A percentile compares a stretch with the other conserved stretches of the same genome.
These are phyloP conservation scores for Trichaptum fuscoviolaceum DNA, from an alignment of 768 basidiomycete species.

Conservation along the genomic window DNA sequence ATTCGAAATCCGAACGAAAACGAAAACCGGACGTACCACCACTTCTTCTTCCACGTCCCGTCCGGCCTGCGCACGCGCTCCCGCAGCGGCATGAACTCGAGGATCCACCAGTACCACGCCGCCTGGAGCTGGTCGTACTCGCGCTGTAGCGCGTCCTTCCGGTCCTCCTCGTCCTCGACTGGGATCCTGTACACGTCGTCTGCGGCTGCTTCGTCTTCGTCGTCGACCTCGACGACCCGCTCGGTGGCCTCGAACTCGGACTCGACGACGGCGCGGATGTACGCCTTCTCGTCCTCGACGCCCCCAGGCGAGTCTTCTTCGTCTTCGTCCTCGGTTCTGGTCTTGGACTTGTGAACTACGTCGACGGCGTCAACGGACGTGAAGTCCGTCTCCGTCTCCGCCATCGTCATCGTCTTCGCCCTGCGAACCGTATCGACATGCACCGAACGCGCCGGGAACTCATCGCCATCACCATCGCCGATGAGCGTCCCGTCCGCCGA, in stretches of 20 bases:
- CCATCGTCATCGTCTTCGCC: not conserved
- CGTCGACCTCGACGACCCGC: not conserved
- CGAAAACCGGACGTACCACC: not conserved
- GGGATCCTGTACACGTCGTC: constrained; percentile 4
- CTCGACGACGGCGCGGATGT: not conserved
- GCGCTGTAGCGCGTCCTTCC: constrained; percentile 8
- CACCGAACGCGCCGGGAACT: not conserved
- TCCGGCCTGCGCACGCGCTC: not conserved
- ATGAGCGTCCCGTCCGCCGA: not conserved
- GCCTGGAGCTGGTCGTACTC: constrained; percentile 15
- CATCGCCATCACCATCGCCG: not conserved
- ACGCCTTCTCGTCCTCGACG: not conserved
- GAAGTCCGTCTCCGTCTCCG: not conserved
- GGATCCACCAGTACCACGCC: constrained; percentile 15
- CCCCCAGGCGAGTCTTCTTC: not conserved
- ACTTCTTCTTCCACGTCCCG: not conserved
- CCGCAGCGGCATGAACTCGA: constrained; percentile 17
- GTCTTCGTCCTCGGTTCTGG: not conserved
- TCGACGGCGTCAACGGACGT: too few relatives aligned
- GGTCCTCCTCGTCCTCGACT: constrained; percentile 8
- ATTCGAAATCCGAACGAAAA: too few relatives aligned
- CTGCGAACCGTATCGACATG: not conserved
- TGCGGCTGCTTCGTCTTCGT: not conserved
- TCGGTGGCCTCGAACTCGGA: not conserved
- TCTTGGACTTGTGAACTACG: not conserved